phyloP scores from a whole-genome alignment of 2,329 filamentous ascomycete genomes.

The Fusarium acutatum region DNA sequence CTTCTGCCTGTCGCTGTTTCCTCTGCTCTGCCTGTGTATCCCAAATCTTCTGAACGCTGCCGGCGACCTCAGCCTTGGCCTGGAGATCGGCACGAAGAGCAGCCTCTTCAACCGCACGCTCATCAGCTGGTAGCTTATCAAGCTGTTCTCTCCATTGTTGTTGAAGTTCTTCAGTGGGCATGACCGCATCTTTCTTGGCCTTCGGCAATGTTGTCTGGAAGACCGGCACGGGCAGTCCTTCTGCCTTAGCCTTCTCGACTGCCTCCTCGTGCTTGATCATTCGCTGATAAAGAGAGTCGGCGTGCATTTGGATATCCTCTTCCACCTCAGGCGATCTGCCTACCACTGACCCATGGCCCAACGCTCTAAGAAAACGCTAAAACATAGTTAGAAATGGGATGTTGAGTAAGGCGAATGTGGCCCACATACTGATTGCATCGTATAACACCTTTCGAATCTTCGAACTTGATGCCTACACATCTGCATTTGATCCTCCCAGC shows the following conservation, averaged over 20 bases:
- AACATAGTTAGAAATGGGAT: slow-evolving; percentile 9
- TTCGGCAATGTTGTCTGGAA: slow-evolving; percentile 66
- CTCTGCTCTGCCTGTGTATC: slow-evolving; percentile 63
- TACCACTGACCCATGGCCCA: slow-evolving; percentile 81
- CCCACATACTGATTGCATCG: slow-evolving; percentile 76
- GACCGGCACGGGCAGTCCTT: slow-evolving; percentile 65
- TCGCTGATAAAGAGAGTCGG: slow-evolving; percentile 86
- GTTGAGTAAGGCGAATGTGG: background rate
- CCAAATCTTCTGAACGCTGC: slow-evolving; percentile 58
- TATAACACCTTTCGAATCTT: slow-evolving; percentile 86
- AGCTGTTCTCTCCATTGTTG: slow-evolving; percentile 63
- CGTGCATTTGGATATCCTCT: slow-evolving; percentile 94
- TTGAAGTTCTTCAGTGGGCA: slow-evolving; percentile 57
- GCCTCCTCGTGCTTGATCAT: slow-evolving; percentile 84
- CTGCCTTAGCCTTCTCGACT: slow-evolving; percentile 73
- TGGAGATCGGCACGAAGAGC: slow-evolving; percentile 70
- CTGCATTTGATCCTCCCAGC: slow-evolving; percentile 72
- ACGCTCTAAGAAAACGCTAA: slow-evolving; percentile 85
- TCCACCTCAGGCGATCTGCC: slow-evolving; percentile 74
- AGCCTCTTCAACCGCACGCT: slow-evolving; percentile 69
- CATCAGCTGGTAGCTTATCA: slow-evolving; percentile 64
- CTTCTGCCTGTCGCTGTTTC: slow-evolving; percentile 51
- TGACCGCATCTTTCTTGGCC: slow-evolving; percentile 33
- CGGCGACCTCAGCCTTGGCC: slow-evolving; percentile 68
- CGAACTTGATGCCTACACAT: slow-evolving; percentile 83